Evolutionary conservation across 768 basidiomycete species (phyloP), one percentile per base, ranked within the genome.

Genomic region (Cytidiella melzeri): DNA sequence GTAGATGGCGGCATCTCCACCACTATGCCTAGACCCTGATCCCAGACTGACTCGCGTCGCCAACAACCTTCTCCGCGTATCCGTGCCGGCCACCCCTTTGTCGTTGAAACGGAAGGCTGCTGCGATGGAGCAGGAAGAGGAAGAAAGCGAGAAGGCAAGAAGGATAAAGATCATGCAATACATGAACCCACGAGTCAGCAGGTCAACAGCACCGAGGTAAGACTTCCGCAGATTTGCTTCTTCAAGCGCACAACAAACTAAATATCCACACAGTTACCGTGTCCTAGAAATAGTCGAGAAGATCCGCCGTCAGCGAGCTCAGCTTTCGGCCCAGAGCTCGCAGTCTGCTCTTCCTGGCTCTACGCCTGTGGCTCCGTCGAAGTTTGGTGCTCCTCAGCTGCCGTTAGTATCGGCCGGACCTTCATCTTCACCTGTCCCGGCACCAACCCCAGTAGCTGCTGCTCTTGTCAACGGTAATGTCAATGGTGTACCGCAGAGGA

Each of bases 11-110:
- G 89, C 86, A 3, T 68, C 84, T 0, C 77, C 83, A 4, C 83
- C 89, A 4, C 70, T 92, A 40, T 92, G 88, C 61, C 75, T 92
- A 24, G 81, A 87, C 55, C 89, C 90, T 2, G 79, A 92, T 58
- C 81, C 84, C 1, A 83, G 84, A 60, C 73, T 92, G 28, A 75
- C 82, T 19, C 79, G 88, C 37, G 76, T 89, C 19, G 87, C 78
- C 9, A 92, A 92, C 61, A 80, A 80, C 55, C 75, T 87, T 4
- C 68, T 86, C 38, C 73, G 86, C 47, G 81, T 84, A 0, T 84
- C 89, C 1, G 81, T 81, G 0, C 85, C 87, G 0, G 75, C 81
- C n/a, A 74, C 81, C 13, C 86, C 87, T 1, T 67, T 74, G 15
- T 83, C 90, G 1, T 68, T 90, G 52, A 92, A 91, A 54, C 77